Percentiles rank a stretch among this genome's conserved stretches.
Conservation (phyloP, 768 basidiomycete species). For the Leccinum boreale region DNA sequence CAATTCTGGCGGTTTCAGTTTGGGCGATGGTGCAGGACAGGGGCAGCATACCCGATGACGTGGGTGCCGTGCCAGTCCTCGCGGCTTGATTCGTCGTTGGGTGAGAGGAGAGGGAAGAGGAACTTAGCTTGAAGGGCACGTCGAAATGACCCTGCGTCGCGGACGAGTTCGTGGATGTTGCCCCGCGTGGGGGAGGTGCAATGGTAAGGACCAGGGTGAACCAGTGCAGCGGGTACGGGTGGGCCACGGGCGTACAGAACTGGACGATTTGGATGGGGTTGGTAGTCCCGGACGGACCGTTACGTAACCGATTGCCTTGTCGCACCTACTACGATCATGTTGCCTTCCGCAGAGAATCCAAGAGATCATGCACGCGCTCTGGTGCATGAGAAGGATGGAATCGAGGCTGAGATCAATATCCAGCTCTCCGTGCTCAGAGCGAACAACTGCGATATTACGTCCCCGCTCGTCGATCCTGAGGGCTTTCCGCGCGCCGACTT, state of each 20-base stretch:
- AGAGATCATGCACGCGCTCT: conserved; percentile 60
- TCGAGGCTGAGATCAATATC: conserved; percentile 68
- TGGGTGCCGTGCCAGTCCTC: conserved; percentile 5
- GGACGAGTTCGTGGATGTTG: neutral
- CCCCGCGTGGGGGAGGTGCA: too few relatives aligned
- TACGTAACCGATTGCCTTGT: neutral
- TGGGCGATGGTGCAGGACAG: conserved; percentile 15
- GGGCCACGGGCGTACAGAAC: too few relatives aligned
- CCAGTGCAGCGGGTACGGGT: too few relatives aligned
- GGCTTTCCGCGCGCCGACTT: conserved; percentile 90
- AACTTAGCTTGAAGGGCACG: neutral
- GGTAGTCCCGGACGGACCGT: neutral
- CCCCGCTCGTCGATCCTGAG: conserved; percentile 78
- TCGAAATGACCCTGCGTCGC: neutral
- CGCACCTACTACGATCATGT: conserved; percentile 9
- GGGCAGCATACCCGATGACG: conserved; percentile 19
- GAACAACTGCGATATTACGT: conserved; percentile 62
- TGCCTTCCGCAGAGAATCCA: conserved; percentile 41
- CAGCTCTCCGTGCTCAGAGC: conserved; percentile 60
- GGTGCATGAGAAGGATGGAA: conserved; percentile 63
- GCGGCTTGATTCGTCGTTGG: too few relatives aligned
- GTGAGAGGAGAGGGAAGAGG: too few relatives aligned
- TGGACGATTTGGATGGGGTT: too few relatives aligned
- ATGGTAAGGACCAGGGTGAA: too few relatives aligned
- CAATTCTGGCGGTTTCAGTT: conserved; percentile 26